A percentile compares a stretch with the other conserved stretches of the same genome.
These are phyloP conservation scores for Dryadomyces sulphureus DNA, from an alignment of 2,329 filamentous ascomycete species.

Conservation along the genomic window DNA sequence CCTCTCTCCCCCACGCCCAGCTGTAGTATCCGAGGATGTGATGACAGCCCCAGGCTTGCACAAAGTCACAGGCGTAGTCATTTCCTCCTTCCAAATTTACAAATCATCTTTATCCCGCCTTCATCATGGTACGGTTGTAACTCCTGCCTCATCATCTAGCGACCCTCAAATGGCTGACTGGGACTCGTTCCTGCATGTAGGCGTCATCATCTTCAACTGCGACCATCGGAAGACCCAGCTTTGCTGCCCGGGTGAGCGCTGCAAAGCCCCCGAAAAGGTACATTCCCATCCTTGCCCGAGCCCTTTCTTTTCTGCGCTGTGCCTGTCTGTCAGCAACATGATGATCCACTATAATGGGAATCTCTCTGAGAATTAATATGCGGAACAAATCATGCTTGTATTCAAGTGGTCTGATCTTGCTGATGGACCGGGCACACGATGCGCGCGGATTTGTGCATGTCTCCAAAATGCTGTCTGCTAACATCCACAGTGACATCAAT, in stretches of 20 bases:
- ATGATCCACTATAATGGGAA: slow-evolving; percentile 99
- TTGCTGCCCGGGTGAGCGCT: slow-evolving; percentile 70
- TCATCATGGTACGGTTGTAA: slow-evolving; percentile 4
- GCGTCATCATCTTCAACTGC: slow-evolving; percentile 60
- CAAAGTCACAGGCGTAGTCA: background rate
- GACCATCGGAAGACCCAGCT: slow-evolving; percentile 55
- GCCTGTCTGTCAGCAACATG: slow-evolving; percentile 25
- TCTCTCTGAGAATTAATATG: slow-evolving; percentile 96
- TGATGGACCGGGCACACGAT: slow-evolving; percentile 6
- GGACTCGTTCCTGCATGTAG: slow-evolving; percentile 20
- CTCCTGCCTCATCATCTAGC: background rate
- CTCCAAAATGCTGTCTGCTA: slow-evolving; percentile 1
- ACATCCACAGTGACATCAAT: slow-evolving; percentile 67
- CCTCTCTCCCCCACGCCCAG: background rate
- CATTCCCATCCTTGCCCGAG: slow-evolving; percentile 6
- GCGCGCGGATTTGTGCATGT: background rate
- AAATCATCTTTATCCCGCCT: background rate
- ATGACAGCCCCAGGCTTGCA: background rate
- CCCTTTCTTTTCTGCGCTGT: slow-evolving; percentile 3
- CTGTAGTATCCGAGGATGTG: too few species aligned
- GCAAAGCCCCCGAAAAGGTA: slow-evolving; percentile 82
- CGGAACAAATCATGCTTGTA: slow-evolving; percentile 66
- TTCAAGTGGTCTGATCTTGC: slow-evolving; percentile 19
- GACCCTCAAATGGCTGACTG: background rate
- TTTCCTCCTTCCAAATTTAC: background rate